Evolutionary conservation across 2,329 filamentous ascomycete genomes (phyloP), one percentile per base, ranked within the genome.

Genomic region (Penicillium hesseltinei): DNA sequence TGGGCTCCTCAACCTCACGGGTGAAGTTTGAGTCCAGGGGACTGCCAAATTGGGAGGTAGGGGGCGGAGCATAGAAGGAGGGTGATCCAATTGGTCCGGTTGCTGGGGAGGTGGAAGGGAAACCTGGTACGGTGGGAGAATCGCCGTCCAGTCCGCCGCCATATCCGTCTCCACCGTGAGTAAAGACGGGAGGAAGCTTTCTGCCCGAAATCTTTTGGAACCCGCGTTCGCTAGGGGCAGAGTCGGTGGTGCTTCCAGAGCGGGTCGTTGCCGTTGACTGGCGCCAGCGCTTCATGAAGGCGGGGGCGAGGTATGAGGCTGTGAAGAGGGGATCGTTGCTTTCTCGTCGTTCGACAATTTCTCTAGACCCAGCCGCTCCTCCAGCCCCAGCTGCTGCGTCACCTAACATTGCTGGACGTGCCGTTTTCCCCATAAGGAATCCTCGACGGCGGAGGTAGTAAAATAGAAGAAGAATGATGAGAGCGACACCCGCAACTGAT

Each of bases 401-500:
- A 11, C 61, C 62, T 10, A 67, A 60, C 7, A 70, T 67, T 31
- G 74, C 61, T 19, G 62, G 63, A 36, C 66, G 58, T 42, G 49
- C 54, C 40, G 46, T 65, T 17, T 59, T 64, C 8, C 58, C 60
- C 29, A 67, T 50, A 15, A 58, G 73, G 60, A 80, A 79, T 53
- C 82, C 83, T 66, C 82, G 80, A 57, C 78, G 76, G 46, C 84
- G 73, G 53, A 85, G 70, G 25, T 67, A 51, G 23, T 71, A 66
- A 9, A 71, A 55, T 4, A 73, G 55, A 36, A 69, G 54, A 5
- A 72, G 42, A 33, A 85, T 70, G 51, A 87, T 68, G 11, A 84
- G 69, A 33, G 82, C 72, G 13, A 83, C 80, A 35, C 84, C 85
- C 35, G 84, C 83, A 49, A 86, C 77, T 45, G 84, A 84, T 17